phyloP scores from a whole-genome alignment of 441 rosid species.

The Croton laevigatus region DNA sequence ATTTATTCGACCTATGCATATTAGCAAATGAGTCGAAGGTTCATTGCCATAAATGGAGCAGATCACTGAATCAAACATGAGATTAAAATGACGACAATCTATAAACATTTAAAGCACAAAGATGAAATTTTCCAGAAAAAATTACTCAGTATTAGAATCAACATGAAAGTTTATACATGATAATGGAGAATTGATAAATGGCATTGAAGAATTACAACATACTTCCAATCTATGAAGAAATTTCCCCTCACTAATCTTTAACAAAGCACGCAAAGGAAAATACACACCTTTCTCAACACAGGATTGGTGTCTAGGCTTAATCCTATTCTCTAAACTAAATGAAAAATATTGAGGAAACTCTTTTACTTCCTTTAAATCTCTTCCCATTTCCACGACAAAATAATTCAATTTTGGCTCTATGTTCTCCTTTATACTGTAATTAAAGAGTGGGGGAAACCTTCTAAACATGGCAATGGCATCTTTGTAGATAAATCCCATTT shows the following conservation, averaged over 20 bases:
- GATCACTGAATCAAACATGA: too few relatives aligned
- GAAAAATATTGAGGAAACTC: constrained; percentile 87
- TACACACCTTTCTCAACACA: constrained; percentile 69
- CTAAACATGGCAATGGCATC: constrained; percentile 56
- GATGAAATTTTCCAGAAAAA: background rate
- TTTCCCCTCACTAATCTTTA: constrained; percentile 56
- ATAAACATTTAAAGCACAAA: background rate
- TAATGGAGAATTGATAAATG: constrained; percentile 52
- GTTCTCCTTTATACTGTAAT: constrained; percentile 63
- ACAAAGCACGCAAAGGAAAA: constrained; percentile 58
- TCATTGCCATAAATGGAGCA: too few relatives aligned
- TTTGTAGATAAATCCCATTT: constrained; percentile 54
- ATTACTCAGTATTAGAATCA: constrained; percentile 33
- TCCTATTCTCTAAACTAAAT: constrained; percentile 79
- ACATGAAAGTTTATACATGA: constrained; percentile 40
- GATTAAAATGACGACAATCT: background rate
- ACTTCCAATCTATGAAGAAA: constrained; percentile 56
- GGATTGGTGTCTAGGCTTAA: constrained; percentile 68
- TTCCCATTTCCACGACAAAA: constrained; percentile 70
- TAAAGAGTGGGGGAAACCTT: constrained; percentile 78
- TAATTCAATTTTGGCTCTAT: constrained; percentile 68
- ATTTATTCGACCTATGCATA: too few relatives aligned
- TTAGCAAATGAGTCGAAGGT: too few relatives aligned
- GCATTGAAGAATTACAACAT: constrained; percentile 64
- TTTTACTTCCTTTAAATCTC: constrained; percentile 68